Evolutionary conservation across 257 asterid species (phyloP).

Genomic region (Forsythia viridissima): DNA sequence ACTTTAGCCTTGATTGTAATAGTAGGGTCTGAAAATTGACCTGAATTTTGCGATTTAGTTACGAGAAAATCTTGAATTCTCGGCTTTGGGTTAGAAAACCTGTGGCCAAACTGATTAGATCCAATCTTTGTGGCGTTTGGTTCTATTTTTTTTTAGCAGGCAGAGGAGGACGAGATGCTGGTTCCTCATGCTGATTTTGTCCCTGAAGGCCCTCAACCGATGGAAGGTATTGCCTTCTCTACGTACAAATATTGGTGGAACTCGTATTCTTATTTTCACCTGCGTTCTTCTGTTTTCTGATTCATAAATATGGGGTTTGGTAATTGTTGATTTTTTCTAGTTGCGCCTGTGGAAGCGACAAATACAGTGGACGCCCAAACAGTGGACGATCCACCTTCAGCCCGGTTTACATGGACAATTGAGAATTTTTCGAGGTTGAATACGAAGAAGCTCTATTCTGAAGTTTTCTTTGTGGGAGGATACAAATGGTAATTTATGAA

Average conservation of each 20-base stretch:
- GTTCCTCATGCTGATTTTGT: conserved; percentile 59
- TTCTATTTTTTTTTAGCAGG: conserved; percentile 36
- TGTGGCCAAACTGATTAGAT: conserved; percentile 35
- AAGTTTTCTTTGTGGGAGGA: conserved; percentile 59
- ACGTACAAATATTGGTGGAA: background rate
- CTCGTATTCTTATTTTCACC: background rate
- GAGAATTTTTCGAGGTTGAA: conserved; percentile 66
- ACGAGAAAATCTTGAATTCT: conserved; percentile 6
- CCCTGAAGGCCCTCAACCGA: conserved; percentile 62
- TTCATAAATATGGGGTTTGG: conserved; percentile 2
- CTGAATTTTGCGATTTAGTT: conserved; percentile 15
- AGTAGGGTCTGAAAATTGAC: conserved; percentile 22
- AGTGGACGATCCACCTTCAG: conserved; percentile 61
- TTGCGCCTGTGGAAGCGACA: conserved; percentile 47
- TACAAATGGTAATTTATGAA: conserved; percentile 52
- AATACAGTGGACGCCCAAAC: conserved; percentile 53
- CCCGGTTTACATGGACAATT: conserved; percentile 67
- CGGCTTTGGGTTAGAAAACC: conserved; percentile 30
- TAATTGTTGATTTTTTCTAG: conserved; percentile 26
- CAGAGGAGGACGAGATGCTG: conserved; percentile 65
- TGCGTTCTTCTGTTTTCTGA: conserved; percentile 6
- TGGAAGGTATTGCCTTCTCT: conserved; percentile 60
- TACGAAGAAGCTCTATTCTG: conserved; percentile 62
- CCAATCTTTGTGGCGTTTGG: conserved; percentile 25
- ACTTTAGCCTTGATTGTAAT: conserved; percentile 25